Percentiles rank a stretch among this genome's conserved stretches.
These are phyloP conservation scores for Spergularia bocconei DNA, from an alignment of 148 eudicot species.

Conservation along the genomic window DNA sequence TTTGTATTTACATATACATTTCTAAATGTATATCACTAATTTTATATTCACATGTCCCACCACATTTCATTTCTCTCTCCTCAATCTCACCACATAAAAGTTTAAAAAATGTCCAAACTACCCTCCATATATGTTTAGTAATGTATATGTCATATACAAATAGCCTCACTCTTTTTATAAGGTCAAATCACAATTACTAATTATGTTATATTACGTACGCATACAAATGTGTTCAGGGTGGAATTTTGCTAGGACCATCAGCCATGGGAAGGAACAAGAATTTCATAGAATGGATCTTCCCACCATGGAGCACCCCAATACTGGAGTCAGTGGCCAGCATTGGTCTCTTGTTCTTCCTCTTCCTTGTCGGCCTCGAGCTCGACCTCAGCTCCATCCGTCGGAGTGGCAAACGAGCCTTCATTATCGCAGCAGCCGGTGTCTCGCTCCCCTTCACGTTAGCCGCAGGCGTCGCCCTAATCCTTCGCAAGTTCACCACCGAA, in stretches of 20 bases:
- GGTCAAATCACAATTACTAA: too few species aligned
- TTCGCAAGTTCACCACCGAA: slow-evolving; percentile 22
- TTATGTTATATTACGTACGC: too few species aligned
- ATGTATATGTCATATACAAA: too few species aligned
- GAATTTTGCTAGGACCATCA: slow-evolving; percentile 55
- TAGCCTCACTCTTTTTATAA: too few species aligned
- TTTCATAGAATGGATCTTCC: slow-evolving; percentile 34
- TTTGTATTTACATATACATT: too few species aligned
- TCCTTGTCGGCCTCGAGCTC: slow-evolving; percentile 48
- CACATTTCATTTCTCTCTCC: too few species aligned
- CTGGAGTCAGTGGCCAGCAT: slow-evolving; percentile 56
- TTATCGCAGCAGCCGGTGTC: slow-evolving; percentile 45
- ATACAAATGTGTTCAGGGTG: slow-evolving; percentile 33
- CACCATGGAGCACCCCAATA: slow-evolving; percentile 38
- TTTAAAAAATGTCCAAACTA: too few species aligned
- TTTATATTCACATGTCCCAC: too few species aligned
- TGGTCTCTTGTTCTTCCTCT: slow-evolving; percentile 48
- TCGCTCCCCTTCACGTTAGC: slow-evolving; percentile 47
- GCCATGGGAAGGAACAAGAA: slow-evolving; percentile 38
- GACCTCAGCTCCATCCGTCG: slow-evolving; percentile 41
- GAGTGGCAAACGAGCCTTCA: slow-evolving; percentile 33
- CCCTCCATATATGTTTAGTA: too few species aligned
- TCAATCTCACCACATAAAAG: too few species aligned
- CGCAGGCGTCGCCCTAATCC: slow-evolving; percentile 27
- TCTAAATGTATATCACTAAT: too few species aligned